Base-by-base conservation (phyloP, 805 yeast genomes). In the Saitoella complicata region DNA sequence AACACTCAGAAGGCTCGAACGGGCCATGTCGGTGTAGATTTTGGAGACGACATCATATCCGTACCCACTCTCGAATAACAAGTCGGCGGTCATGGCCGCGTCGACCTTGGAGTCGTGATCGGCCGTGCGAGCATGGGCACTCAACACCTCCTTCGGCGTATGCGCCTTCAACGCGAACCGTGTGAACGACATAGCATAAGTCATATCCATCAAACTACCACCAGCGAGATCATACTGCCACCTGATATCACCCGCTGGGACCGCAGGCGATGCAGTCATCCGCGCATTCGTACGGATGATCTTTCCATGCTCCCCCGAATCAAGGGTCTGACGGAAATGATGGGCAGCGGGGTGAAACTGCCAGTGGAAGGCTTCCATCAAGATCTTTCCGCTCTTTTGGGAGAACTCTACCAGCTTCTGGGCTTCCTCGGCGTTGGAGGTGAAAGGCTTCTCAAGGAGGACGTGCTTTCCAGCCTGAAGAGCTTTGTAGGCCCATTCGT, bases 131-230 rank as follows among this genome's bases (percentile, higher is more conserved):
- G n/a, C n/a, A n/a, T n/a, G n/a, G n/a, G n/a, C n/a, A n/a, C n/a
- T n/a, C n/a, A n/a, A n/a, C n/a, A n/a, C n/a, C n/a, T n/a, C n/a
- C n/a, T n/a, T n/a, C n/a, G n/a, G n/a, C 12, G 52, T 51, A 33
- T 49, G 46, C 35, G 39, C 49, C 30, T 33, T 36, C 4, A 49
- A n/a, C 13, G 37, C 42, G 32, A 38, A 42, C 7, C 52, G 44
- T 45, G 43, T 49, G 51, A 51, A 49, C 4, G 51, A 49, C 8
- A 49, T 49, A 5, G 52, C 51, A 35, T 49, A 48, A 5, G 51
- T 51, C 46, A 42, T 43, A 32, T 49, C 52, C 49, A 48, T 45
- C 9, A 45, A 7, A 32, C 45, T 45, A 9, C 52, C 52, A 4
- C 52, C 52, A n/a, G n/a, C n/a, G n/a, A n/a, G n/a, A n/a, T n/a